Evolutionary conservation across 192 early-diverging fungal species (phyloP), one percentile per base, ranked within the genome.

Genomic region (Obelidium mucronatum): DNA sequence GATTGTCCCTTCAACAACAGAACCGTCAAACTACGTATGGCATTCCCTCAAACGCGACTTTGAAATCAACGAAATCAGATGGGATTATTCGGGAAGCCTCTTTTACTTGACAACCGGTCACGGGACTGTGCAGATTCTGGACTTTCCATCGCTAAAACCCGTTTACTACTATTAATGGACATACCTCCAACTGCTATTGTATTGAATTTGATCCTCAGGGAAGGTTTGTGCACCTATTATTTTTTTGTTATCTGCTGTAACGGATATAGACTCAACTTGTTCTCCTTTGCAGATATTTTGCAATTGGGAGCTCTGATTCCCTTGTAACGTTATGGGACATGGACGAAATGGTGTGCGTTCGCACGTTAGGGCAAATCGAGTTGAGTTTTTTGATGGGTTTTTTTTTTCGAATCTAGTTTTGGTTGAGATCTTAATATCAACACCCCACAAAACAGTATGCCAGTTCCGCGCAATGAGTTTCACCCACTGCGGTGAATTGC

Each of bases 11-110:
- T 15, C 28, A 36, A 66, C 30, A n/a, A 11, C 67, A n/a, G n/a
- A n/a, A n/a, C 13, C 56, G 11, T 17, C 8, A 11, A 44, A 44
- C n/a, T 81, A 83, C 74, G 75, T 87, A 3, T 82, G 74, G 77
- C 81, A 87, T 30, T 80, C 72, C 15, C 78, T 88, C 2, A 83
- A 83, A 55, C 80, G 85, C 58, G 86, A 87, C 24, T 77, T 81
- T n/a, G 91, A 90, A 75, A 86, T 94, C 34, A 95, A 95, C 73
- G 93, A 94, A 80, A 93, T 95, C 35, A 82, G 87, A 31, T 95
- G 94, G 94, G 92, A 93, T 44, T 85, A 85, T 56, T 82, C 87
- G 42, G 90, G 90, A 30, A 83, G 92, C 62, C 76, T 92, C 30
- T 95, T 95, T 74, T 90, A 86, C 66, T 80, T 95, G 42, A 93